Base-by-base conservation (phyloP, 1,139 yeast genomes). In the Kluyveromyces sp. region DNA sequence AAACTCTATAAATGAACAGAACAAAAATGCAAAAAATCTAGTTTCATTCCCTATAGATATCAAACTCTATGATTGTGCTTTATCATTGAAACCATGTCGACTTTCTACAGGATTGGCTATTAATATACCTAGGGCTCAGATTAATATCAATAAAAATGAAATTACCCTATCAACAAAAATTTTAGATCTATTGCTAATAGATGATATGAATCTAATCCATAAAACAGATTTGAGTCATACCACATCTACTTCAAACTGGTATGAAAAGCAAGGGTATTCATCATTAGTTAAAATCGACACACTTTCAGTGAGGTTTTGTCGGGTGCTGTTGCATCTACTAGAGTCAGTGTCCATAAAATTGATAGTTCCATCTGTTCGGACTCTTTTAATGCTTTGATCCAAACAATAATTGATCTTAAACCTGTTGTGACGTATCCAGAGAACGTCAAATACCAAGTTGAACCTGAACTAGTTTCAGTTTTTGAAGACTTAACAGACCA, bases 341-440 rank as follows among this genome's bases (percentile, higher is more conserved):
- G 72, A 44, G 59, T 81, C 10, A 72, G 72, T 42, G 59, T 78
- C 10, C 85, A 79, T 46, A 69, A 71, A 10, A 59, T 77, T 25
- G 72, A 70, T 28, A 45, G 83, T 1, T 81, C 82, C 36, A 57
- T 88, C 2, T 89, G 96, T 67, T 92, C 96, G 0, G 97, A 90
- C 63, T 87, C 96, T 0, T 74, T 81, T 0, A 83, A 86, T 57
- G 78, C 90, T 4, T 65, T 89, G 38, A 54, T 78, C 2, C 95
- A 84, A 53, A 59, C 86, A 25, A 51, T 83, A 10, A 81, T 78
- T 52, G 96, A 88, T 56, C 68, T 89, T 58, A 86, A 83, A 55
- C 77, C 78, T 8, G 90, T 90, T 0, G 66, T 85, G 3, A 69
- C 72, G 10, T 77, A 80, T 53, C 70, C 71, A 1, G 81, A 79